A percentile compares a stretch with the other conserved stretches of the same genome.
Conservation (phyloP, 441 rosid species). For the Syzygium syzygioides region DNA sequence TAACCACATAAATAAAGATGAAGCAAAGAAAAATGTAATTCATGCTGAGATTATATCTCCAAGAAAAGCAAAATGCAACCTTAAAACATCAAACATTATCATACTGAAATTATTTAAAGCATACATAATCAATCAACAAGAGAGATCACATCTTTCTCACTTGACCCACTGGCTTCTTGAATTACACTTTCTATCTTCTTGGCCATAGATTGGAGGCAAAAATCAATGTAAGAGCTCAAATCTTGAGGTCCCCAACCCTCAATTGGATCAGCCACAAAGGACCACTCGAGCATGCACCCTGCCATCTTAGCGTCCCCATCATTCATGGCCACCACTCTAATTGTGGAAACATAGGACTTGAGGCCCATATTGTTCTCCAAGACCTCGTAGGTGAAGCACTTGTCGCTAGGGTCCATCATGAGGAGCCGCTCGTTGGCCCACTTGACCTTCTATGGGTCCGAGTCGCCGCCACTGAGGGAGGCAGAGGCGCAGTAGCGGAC, state of each 20-base stretch:
- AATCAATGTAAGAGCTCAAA: constrained; percentile 18
- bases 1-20: neutral
- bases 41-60: neutral
- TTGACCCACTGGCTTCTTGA: neutral
- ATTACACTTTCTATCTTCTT: constrained; percentile 27
- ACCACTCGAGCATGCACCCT: constrained; percentile 54
- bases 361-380: constrained; percentile 45
- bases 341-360: constrained; percentile 34
- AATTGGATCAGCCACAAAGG: constrained; percentile 44
- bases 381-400: constrained; percentile 48
- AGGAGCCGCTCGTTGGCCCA: constrained; percentile 55
- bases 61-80: neutral
- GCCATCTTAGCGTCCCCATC: neutral
- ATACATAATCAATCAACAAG: neutral
- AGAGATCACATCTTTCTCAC: neutral
- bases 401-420: constrained; percentile 26
- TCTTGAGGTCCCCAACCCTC: constrained; percentile 42
- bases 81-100: neutral
- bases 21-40: neutral
- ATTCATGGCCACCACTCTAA: constrained; percentile 17
- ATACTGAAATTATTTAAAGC: neutral
- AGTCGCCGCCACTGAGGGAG: neutral
- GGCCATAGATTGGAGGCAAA: constrained; percentile 33
- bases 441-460: neutral
- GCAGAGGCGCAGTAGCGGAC: constrained; percentile 36